Base-by-base conservation (phyloP, 345 rosid species). In the Anastatica hierochuntica region DNA sequence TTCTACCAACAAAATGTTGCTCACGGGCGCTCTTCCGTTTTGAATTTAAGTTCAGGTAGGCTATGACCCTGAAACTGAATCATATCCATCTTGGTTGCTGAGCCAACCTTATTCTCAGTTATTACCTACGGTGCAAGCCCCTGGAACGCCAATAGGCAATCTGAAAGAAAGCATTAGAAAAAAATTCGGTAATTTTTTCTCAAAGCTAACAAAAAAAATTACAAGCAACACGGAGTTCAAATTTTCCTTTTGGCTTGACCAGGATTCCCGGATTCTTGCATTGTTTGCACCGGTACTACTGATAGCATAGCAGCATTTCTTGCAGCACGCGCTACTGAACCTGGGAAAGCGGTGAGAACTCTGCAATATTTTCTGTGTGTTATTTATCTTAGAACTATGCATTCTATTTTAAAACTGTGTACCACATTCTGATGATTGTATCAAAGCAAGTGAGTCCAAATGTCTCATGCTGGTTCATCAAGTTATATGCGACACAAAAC, bases 291-390 rank as follows among this genome's bases (percentile, higher is more conserved):
- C 1, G 96, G 95, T 67, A 90, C 98, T 29, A 87, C 96, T 10
- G 98, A 90, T 74, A 87, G 95, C 58, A 82, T 84, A 59, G 98
- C 98, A 8, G 98, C 96, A 26, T 87, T 90, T 74, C 95, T 90
- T 60, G 98, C 96, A 40, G 95, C 96, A 43, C 78, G 89, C 1
- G 96, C 87, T 29, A 76, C 83, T 11, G 42, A 75, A 54, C 85
- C 95, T 30, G 96, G 98, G 46, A 79, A 83, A 78, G 89, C 96
- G 24, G 98, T 90, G 49, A 77, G 85, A 46, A 49, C 26, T 64
- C 43, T 49, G 13, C 43, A 49, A 44, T 24, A 7, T 24, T 16
- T 56, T 49, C 33, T 18, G 15, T 38, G 17, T 29, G 29, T 20
- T 24, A 24, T 4, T 24, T 24, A 21, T 35, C 12, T 46, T 14